Evolutionary conservation across 2,329 filamentous ascomycete genomes (phyloP).

Genomic region (Trichoderma gracile): DNA sequence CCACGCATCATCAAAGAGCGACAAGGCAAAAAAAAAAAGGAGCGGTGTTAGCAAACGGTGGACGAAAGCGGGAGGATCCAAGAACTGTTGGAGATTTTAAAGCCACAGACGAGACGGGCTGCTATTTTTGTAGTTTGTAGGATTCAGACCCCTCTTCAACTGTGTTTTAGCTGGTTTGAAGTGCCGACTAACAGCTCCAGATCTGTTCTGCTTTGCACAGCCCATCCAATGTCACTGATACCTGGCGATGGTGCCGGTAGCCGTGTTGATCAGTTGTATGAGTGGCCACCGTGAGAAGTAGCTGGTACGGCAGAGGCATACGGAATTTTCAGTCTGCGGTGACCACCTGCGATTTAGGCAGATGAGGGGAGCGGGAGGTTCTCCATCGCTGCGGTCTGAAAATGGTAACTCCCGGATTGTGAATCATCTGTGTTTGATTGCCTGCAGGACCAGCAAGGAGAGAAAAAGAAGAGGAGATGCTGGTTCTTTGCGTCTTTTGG

Average conservation of each 20-base stretch:
- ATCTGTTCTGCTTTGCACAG: conserved; percentile 15
- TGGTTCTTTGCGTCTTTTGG: background rate
- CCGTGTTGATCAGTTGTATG: background rate
- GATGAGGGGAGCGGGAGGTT: background rate
- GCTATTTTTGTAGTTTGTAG: background rate
- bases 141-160: background rate
- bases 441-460: background rate
- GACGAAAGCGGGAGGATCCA: background rate
- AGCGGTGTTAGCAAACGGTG: background rate
- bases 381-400: too few relatives aligned
- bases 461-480: background rate
- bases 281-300: conserved; percentile 7
- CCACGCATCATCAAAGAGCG: conserved; percentile 15
- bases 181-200: conserved; percentile 9
- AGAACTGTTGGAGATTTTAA: background rate
- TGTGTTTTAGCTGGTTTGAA: conserved; percentile 14
- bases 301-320: background rate
- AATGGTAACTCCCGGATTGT: too few relatives aligned
- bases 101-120: background rate
- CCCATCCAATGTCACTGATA: background rate
- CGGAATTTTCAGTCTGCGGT: background rate
- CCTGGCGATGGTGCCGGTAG: background rate
- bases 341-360: conserved; percentile 7
- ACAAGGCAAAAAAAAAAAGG: background rate
- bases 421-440: background rate